Conservation (phyloP, 192 early-diverging fungal genomes). For the Mycoemilia scoparia region DNA sequence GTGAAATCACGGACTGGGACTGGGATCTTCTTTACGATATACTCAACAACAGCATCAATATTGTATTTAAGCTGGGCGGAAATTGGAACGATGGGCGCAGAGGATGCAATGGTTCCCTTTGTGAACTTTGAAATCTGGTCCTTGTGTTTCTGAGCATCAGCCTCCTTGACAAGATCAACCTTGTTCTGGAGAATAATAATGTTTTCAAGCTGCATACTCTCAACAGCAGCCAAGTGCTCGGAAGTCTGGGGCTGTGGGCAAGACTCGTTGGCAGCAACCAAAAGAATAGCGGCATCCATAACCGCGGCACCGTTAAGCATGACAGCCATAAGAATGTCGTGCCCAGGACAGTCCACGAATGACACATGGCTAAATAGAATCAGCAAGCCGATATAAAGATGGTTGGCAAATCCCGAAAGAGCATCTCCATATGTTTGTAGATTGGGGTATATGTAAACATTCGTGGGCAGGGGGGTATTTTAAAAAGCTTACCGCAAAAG, state of each 20-base stretch:
- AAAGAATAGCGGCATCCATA: constrained; percentile 94
- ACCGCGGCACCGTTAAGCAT: constrained; percentile 98
- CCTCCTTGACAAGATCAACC: constrained; percentile 90
- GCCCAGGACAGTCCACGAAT: constrained; percentile 98
- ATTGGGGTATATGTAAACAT: too few relatives aligned
- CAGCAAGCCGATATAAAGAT: constrained; percentile 8
- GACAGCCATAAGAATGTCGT: constrained; percentile 99
- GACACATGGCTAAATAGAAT: constrained; percentile 96
- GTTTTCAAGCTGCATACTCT: constrained; percentile 95
- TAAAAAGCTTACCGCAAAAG: too few relatives aligned
- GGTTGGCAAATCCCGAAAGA: neutral
- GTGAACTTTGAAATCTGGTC: constrained; percentile 81
- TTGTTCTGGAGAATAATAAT: constrained; percentile 99
- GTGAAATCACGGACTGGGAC: constrained; percentile 87
- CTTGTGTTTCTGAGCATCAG: constrained; percentile 75
- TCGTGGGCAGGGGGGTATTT: too few relatives aligned
- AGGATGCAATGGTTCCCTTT: constrained; percentile 86
- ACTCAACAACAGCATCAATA: constrained; percentile 94
- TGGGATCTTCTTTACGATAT: constrained; percentile 90
- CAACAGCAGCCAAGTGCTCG: constrained; percentile 96
- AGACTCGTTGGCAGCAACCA: constrained; percentile 95
- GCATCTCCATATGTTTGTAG: too few relatives aligned
- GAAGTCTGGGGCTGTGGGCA: constrained; percentile 98
- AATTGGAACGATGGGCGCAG: constrained; percentile 91
- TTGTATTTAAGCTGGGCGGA: constrained; percentile 98